Evolutionary conservation across 2,329 filamentous ascomycete genomes (phyloP), one percentile per base, ranked within the genome.

Genomic region (Pseudogymnoascus sp.): DNA sequence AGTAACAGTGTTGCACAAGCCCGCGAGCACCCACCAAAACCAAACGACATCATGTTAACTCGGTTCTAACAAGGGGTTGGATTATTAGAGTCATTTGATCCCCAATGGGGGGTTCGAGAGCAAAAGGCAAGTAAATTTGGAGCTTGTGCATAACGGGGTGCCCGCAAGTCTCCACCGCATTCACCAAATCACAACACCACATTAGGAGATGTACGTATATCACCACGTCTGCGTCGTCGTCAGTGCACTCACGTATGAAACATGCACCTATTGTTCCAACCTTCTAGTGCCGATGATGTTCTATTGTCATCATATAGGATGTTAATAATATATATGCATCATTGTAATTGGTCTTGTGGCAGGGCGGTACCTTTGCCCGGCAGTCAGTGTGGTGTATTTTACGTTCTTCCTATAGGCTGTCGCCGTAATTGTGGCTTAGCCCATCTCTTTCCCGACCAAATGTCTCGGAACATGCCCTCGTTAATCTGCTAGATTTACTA

Each of bases 181-280:
- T 31, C 28, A 31, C 28, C 28, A 31, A 10, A 31, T 31, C 8
- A 31, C 28, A 7, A 31, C 28, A 31, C 28, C 28, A 37, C 35
- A 14, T 37, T 37, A 5, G 12, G 12, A 37, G 35, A 37, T 28
- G 10, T 67, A 66, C 33, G 37, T 23, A 28, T 59, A 61, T 14
- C 63, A 62, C 35, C 25, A 59, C 4, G 37, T 47, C 25, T 67
- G 65, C 47, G 38, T 63, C 5, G 16, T 62, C 16, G 60, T 63
- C 33, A 63, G 38, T 37, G 23, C 56, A 14, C 31, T 66, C 10
- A 62, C 42, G 35, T 2, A 37, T 37, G 35, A n/a, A 14, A 37
- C 12, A n/a, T n/a, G 1, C 5, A 14, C 14, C 35, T 37, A n/a
- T 14, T 37, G 35, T 12, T n/a, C 14, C 14, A 37, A n/a, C 35